phyloP scores from a whole-genome alignment of 192 early-diverging fungal species.

The Gigaspora rosea region DNA sequence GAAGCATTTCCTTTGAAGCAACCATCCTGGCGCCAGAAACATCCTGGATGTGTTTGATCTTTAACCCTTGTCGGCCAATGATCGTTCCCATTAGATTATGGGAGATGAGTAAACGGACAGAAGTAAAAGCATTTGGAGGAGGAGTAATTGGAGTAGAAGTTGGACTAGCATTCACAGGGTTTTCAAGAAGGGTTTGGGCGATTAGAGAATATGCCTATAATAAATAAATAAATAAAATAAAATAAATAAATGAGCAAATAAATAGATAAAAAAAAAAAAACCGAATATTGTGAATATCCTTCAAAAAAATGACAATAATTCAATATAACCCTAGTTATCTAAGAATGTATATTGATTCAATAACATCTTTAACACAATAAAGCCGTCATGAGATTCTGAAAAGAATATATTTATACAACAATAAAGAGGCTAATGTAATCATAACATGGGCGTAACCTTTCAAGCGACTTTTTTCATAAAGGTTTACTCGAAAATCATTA shows the following conservation, averaged over 20 bases:
- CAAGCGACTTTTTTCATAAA: background rate
- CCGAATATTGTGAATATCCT: too few relatives aligned
- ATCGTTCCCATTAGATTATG: constrained; percentile 88
- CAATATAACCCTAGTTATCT: too few relatives aligned
- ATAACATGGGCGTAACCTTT: constrained; percentile 27
- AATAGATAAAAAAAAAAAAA: background rate
- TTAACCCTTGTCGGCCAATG: constrained; percentile 90
- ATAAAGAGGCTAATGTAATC: constrained; percentile 13
- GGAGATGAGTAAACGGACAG: constrained; percentile 88
- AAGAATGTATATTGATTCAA: too few relatives aligned
- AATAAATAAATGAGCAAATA: constrained; percentile 21
- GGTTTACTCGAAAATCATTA: constrained; percentile 40
- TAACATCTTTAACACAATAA: too few relatives aligned
- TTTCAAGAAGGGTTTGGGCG: constrained; percentile 74
- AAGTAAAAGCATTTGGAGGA: constrained; percentile 52
- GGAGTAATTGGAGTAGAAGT: constrained; percentile 53
- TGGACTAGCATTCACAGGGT: constrained; percentile 63
- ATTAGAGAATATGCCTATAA: constrained; percentile 81
- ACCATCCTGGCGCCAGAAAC: constrained; percentile 82
- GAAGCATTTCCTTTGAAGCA: constrained; percentile 89
- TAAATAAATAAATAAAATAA: background rate
- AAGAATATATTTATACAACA: too few relatives aligned
- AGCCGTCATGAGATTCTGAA: too few relatives aligned
- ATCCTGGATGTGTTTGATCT: constrained; percentile 97
- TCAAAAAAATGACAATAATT: too few relatives aligned